Evolutionary conservation across 2,329 filamentous ascomycete species (phyloP).

Genomic region (Myrmaecium sp.): DNA sequence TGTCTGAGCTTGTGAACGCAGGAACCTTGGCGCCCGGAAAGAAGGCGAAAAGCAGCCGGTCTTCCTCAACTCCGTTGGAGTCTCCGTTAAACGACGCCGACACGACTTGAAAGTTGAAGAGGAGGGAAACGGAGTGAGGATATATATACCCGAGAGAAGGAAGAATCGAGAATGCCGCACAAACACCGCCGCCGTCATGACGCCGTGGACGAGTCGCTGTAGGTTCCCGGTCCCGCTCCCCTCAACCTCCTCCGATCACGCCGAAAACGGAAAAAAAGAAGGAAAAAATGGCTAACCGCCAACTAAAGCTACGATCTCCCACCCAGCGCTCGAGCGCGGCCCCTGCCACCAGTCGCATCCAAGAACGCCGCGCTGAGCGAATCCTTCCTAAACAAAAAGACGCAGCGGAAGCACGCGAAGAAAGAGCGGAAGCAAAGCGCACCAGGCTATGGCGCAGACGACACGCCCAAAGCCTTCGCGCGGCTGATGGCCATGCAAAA

Average conservation of each 20-base stretch:
- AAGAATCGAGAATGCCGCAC: conserved; percentile 54
- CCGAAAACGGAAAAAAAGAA: no score
- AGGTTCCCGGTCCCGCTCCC: conserved; percentile 28
- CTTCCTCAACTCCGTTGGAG: no score
- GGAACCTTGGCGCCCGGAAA: no score
- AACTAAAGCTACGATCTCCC: conserved; percentile 42
- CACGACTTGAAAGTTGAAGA: no score
- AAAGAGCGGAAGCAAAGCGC: conserved; percentile 24
- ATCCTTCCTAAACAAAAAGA: conserved; percentile 14
- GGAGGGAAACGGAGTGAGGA: no score
- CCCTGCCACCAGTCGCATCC: conserved; percentile 30
- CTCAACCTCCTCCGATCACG: no score
- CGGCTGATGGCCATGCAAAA: conserved; percentile 62
- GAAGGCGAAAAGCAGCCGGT: no score
- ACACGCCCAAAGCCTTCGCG: conserved; percentile 76
- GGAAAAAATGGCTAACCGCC: no score
- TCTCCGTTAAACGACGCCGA: no score
- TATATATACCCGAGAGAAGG: no score
- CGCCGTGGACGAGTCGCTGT: conserved; percentile 37
- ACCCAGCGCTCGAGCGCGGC: conserved; percentile 40
- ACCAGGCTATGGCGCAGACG: conserved; percentile 48
- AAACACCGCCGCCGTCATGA: conserved; percentile 63
- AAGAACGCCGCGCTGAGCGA: conserved; percentile 25
- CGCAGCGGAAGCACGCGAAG: conserved; percentile 20
- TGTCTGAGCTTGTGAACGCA: no score